Base-by-base conservation (phyloP, 2,329 filamentous ascomycete species). In the Aureobasidium sp. region DNA sequence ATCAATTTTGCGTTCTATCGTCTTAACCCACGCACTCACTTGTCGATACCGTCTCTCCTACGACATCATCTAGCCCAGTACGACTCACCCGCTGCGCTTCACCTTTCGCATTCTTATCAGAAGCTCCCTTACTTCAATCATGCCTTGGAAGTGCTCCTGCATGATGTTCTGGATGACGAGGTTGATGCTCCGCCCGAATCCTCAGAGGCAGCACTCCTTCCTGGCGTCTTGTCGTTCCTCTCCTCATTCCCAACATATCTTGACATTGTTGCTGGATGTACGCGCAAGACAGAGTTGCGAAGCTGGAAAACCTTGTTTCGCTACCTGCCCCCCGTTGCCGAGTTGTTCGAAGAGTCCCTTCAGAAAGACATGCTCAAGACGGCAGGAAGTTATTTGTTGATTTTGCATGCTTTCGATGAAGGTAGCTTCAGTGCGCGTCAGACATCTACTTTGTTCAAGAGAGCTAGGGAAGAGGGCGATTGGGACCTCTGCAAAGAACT, bases 401-500 rank as follows among this genome's bases (percentile, higher is more conserved):
- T 99, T 39, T 79, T 99, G 39, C 93, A 99, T 71, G 95, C 91
- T 0, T 82, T 88, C 64, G 83, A 86, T 63, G 58, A 65, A 47
- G 66, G 68, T 25, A 61, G 55, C 2, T 77, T 79, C 60, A 77
- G 79, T 52, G 81, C 89, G 63, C 85, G 88, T 66, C 87, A 90
- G 72, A 74, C 89, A 45, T 88, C 96, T 4, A 84, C 91, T 14
- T 78, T 99, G 27, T 82, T 99, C 62, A 85, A 85, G 36, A 81
- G 89, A 53, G 94, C 93, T 0, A 93, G 92, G 69, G 81, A 85
- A 36, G 91, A 92, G 73, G 86, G 87, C 53, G 93, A 97, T 70
- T 99, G 92, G 91, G 92, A 97, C 68, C 78, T 99, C 31, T 97
- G 94, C 76, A 94, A 91, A 69, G 94, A 99, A 73, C 81, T 99